Conservation (phyloP, 208 protist genomes). For the Leishmania amazonensis region DNA sequence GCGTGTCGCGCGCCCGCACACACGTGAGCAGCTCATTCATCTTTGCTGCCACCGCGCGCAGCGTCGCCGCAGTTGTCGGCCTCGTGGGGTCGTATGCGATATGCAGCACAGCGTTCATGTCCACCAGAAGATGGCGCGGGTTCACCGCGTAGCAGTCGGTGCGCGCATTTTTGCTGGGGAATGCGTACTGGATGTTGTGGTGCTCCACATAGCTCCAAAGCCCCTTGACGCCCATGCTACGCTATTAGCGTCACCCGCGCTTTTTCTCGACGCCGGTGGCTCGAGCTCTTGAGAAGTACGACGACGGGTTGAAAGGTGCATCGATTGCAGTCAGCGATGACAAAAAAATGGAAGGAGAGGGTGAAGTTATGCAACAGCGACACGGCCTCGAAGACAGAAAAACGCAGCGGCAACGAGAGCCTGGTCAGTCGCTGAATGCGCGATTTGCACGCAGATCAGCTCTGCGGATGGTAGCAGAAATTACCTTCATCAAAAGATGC, state of each 20-base stretch:
- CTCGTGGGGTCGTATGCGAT: conserved; percentile 27
- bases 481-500: neutral
- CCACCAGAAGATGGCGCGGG: conserved; percentile 71
- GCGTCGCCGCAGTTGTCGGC: conserved; percentile 41
- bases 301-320: neutral
- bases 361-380: neutral
- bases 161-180: conserved; percentile 25
- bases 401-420: neutral
- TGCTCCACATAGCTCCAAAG: conserved; percentile 77
- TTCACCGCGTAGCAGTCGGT: conserved; percentile 32
- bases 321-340: neutral
- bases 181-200: conserved; percentile 50
- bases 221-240: conserved; percentile 71
- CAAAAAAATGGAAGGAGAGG: neutral
- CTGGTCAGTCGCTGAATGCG: neutral
- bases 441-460: neutral
- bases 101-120: conserved; percentile 89
- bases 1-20: conserved; percentile 41
- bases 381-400: neutral
- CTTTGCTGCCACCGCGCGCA: conserved; percentile 34
- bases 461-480: neutral
- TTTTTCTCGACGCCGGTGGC: neutral
- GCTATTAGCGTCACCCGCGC: neutral
- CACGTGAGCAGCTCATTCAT: conserved; percentile 44
- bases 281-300: neutral